Evolutionary conservation across 495 filamentous ascomycete species (phyloP).

Genomic region (Podospora conica): DNA sequence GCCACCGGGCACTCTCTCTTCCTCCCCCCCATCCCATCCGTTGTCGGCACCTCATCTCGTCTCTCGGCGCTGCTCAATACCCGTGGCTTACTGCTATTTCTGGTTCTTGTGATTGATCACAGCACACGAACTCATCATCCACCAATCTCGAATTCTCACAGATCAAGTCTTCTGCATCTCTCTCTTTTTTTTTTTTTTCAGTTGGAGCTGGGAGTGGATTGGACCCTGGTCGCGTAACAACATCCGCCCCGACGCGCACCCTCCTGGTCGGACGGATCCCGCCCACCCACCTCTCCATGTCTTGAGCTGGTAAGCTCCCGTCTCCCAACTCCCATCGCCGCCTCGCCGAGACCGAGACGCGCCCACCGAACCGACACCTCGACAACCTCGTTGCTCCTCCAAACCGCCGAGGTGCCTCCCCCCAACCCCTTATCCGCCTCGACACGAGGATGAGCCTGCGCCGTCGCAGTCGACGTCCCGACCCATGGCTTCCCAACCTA

Average conservation of each 20-base stretch:
- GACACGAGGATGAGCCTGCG: conserved; percentile 3
- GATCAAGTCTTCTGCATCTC: neutral
- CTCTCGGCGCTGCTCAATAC: neutral
- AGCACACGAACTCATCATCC: neutral
- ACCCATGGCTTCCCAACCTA: conserved; percentile 15
- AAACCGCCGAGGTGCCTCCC: neutral
- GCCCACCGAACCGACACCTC: neutral
- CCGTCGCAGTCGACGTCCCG: neutral
- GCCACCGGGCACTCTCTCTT: too few relatives aligned
- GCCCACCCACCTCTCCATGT: neutral
- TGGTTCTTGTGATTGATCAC: neutral
- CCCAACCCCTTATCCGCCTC: neutral
- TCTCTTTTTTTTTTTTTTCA: neutral
- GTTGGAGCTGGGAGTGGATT: neutral
- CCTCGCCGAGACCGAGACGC: too few relatives aligned
- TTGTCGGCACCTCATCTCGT: neutral
- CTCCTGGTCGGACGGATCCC: neutral
- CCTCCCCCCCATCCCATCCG: neutral
- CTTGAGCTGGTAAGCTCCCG: neutral
- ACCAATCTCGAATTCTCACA: neutral
- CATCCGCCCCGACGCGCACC: neutral
- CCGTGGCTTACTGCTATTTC: neutral
- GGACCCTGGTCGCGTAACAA: neutral
- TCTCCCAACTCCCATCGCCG: neutral
- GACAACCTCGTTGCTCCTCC: too few relatives aligned